Evolutionary conservation across 2,329 filamentous ascomycete genomes (phyloP).

Genomic region (Didymellaceae sp.): DNA sequence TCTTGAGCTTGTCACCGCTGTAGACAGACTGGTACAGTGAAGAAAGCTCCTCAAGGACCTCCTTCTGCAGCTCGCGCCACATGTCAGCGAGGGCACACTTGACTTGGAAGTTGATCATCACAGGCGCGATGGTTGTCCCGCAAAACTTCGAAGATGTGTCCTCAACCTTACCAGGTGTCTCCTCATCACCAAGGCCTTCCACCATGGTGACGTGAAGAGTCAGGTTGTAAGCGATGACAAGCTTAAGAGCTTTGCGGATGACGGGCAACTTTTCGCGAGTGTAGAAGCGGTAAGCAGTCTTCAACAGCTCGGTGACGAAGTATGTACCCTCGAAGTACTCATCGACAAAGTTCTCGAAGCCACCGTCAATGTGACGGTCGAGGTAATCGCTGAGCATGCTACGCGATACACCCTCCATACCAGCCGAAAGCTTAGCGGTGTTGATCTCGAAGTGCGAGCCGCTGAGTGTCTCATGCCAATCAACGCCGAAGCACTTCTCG

Average conservation of each 20-base stretch:
- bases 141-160: slow-evolving; percentile 85
- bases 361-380: slow-evolving; percentile 90
- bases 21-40: slow-evolving; percentile 96
- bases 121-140: slow-evolving; percentile 88
- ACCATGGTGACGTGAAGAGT: slow-evolving; percentile 95
- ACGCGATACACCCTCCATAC: slow-evolving; percentile 83
- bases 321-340: slow-evolving; percentile 95
- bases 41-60: slow-evolving; percentile 92
- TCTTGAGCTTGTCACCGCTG: slow-evolving; percentile 95
- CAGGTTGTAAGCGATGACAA: slow-evolving; percentile 93
- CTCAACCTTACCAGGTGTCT: slow-evolving; percentile 83
- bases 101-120: slow-evolving; percentile 99
- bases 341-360: slow-evolving; percentile 91
- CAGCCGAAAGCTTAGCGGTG: slow-evolving; percentile 87
- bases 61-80: slow-evolving; percentile 97
- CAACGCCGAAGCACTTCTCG: slow-evolving; percentile 88
- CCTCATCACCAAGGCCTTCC: slow-evolving; percentile 85
- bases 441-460: slow-evolving; percentile 83
- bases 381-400: slow-evolving; percentile 88
- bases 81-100: slow-evolving; percentile 96
- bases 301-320: slow-evolving; percentile 94
- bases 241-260: slow-evolving; percentile 92
- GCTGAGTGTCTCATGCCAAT: slow-evolving; percentile 87
- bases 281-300: slow-evolving; percentile 94
- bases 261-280: slow-evolving; percentile 85